phyloP scores from a whole-genome alignment of 495 filamentous ascomycete species.

The Sabuloglossum arenarium region DNA sequence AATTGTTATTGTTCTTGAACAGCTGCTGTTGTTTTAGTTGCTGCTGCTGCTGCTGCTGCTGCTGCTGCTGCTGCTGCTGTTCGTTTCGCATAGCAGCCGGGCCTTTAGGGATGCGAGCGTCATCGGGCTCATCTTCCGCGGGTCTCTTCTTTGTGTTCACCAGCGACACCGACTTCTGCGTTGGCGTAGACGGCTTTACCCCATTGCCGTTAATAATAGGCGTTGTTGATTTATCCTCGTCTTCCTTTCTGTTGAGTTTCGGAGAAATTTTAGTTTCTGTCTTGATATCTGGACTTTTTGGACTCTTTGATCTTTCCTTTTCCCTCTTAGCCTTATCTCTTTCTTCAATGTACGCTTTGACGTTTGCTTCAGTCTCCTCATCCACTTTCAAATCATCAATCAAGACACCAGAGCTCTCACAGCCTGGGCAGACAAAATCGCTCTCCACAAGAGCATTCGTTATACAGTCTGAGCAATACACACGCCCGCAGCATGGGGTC shows the following conservation, averaged over 20 bases:
- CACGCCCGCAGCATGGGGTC: conserved; percentile 92
- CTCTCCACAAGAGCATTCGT: conserved; percentile 91
- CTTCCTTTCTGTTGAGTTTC: neutral
- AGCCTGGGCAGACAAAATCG: conserved; percentile 88
- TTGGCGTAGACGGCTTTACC: conserved; percentile 7
- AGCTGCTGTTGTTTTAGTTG: conserved; percentile 10
- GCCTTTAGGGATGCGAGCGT: conserved; percentile 38
- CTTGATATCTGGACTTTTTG: conserved; percentile 25
- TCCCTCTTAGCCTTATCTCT: conserved; percentile 37
- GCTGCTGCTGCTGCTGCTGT: conserved; percentile 11
- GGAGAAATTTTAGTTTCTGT: conserved; percentile 5
- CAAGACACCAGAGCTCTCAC: conserved; percentile 70
- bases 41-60: conserved; percentile 11
- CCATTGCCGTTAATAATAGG: neutral
- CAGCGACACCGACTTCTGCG: conserved; percentile 7
- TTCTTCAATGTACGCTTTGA: conserved; percentile 58
- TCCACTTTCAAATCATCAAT: conserved; percentile 79
- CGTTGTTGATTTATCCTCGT: conserved; percentile 7
- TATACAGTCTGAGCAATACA: conserved; percentile 98
- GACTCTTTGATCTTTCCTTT: conserved; percentile 30
- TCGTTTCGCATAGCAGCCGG: conserved; percentile 24
- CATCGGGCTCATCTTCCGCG: conserved; percentile 50
- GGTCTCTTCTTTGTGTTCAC: conserved; percentile 49
- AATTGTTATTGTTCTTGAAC: conserved; percentile 5
- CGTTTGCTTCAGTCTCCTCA: conserved; percentile 52